A percentile compares a stretch with the other conserved stretches of the same genome.
phyloP scores from a whole-genome alignment of 495 filamentous ascomycete species.

The Talaromyces liani region DNA sequence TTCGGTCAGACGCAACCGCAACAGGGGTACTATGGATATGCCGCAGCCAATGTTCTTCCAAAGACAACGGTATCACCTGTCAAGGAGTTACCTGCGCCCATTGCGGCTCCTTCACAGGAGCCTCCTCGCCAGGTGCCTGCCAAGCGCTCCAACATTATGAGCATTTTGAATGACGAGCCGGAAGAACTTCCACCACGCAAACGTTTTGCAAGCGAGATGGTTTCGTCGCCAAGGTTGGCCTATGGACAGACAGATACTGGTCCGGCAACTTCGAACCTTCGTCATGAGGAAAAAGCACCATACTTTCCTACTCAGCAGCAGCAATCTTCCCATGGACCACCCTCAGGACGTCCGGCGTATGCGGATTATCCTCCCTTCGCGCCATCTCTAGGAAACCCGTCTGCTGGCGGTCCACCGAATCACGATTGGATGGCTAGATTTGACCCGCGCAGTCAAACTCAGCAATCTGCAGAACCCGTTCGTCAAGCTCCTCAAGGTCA shows the following conservation, averaged over 20 bases:
- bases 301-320: constrained; percentile 9
- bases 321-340: neutral
- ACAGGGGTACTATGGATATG: neutral
- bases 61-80: constrained; percentile 26
- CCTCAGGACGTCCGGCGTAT: constrained; percentile 18
- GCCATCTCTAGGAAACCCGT: constrained; percentile 11
- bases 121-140: constrained; percentile 41
- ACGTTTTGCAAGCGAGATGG: constrained; percentile 36
- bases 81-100: constrained; percentile 31
- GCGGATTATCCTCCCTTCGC: constrained; percentile 30
- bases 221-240: constrained; percentile 21
- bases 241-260: constrained; percentile 16
- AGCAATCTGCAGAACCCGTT: constrained; percentile 11
- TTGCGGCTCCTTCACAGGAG: constrained; percentile 34
- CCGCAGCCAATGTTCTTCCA: constrained; percentile 2
- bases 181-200: constrained; percentile 48
- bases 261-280: constrained; percentile 4
- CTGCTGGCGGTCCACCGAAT: constrained; percentile 21
- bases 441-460: constrained; percentile 28
- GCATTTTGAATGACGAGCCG: constrained; percentile 50
- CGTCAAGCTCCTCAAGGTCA: constrained; percentile 24
- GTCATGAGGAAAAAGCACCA: constrained; percentile 9
- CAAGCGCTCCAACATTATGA: constrained; percentile 54
- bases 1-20: constrained; percentile 25
- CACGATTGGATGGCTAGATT: constrained; percentile 43